These are phyloP conservation scores for Spizellomyces punctatus DNA, from an alignment of 192 early-diverging fungal genomes.

Conservation along the genomic window DNA sequence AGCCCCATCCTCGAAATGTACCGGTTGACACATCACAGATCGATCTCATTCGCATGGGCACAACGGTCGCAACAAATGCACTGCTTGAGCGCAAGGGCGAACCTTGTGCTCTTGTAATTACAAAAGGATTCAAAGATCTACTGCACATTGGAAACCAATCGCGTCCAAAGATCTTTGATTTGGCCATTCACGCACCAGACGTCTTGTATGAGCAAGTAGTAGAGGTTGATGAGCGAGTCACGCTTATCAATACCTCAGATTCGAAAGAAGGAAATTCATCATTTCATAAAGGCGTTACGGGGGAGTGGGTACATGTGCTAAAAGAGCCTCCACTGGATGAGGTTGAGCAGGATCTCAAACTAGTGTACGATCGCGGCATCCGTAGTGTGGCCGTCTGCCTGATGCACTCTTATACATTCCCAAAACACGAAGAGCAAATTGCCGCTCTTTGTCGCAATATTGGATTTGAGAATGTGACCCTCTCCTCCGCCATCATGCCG, in stretches of 20 bases:
- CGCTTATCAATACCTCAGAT: constrained; percentile 23
- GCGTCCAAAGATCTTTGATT: constrained; percentile 92
- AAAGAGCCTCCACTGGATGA: constrained; percentile 61
- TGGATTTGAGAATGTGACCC: constrained; percentile 86
- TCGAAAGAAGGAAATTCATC: constrained; percentile 30
- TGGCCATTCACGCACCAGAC: constrained; percentile 82
- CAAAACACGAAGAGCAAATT: constrained; percentile 76
- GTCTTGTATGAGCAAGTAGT: constrained; percentile 75
- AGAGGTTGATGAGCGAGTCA: constrained; percentile 82
- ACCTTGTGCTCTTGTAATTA: constrained; percentile 83
- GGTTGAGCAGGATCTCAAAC: constrained; percentile 62
- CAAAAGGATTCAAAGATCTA: constrained; percentile 87
- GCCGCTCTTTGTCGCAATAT: constrained; percentile 66
- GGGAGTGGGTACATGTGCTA: constrained; percentile 81
- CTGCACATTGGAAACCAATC: constrained; percentile 88
- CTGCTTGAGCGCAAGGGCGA: constrained; percentile 75
- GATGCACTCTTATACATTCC: constrained; percentile 93
- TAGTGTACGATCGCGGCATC: constrained; percentile 70
- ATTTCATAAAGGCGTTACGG: constrained; percentile 75
- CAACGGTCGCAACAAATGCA: constrained; percentile 93
- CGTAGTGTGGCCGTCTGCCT: constrained; percentile 89
- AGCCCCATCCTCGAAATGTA: constrained; percentile 62
- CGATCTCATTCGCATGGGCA: constrained; percentile 91
- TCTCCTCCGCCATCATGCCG: constrained; percentile 80
- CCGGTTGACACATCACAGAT: constrained; percentile 69